Evolutionary conservation across 495 filamentous ascomycete genomes (phyloP).

Genomic region (Astrocystis sublimbata): DNA sequence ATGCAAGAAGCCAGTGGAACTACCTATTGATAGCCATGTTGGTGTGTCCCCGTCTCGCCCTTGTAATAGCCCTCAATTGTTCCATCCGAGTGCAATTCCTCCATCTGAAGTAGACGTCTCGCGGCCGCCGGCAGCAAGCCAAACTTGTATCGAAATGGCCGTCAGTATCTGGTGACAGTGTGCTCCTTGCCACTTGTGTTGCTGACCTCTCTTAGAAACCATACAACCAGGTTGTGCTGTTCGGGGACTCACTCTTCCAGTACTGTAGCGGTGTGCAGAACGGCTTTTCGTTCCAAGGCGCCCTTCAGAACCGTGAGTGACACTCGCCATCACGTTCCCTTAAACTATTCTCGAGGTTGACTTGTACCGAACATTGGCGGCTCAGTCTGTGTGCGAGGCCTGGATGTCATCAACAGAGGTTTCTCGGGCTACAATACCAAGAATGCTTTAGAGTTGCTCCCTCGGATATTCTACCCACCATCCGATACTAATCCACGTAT

Average conservation of each 20-base stretch:
- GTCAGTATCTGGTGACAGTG: conserved; percentile 19
- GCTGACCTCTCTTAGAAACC: conserved; percentile 28
- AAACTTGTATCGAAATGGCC: conserved; percentile 23
- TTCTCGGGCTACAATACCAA: conserved; percentile 53
- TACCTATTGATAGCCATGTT: too few relatives aligned
- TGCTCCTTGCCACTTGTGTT: background rate
- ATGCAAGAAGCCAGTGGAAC: too few relatives aligned
- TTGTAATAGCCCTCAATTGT: background rate
- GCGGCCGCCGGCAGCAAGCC: background rate
- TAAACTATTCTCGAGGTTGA: background rate
- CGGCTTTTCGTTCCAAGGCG: conserved; percentile 71
- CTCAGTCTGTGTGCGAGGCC: conserved; percentile 44
- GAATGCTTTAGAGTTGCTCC: conserved; percentile 44
- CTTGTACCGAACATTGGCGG: conserved; percentile 22
- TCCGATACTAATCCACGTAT: conserved; percentile 55
- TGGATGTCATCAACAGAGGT: conserved; percentile 53
- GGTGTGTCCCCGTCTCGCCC: too few relatives aligned
- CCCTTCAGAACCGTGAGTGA: conserved; percentile 65
- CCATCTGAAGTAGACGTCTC: background rate
- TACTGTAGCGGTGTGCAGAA: conserved; percentile 54
- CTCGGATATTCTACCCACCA: conserved; percentile 44
- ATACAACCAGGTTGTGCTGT: conserved; percentile 69
- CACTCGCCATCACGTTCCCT: background rate
- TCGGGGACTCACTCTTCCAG: conserved; percentile 82
- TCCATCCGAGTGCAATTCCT: background rate